Conservation (phyloP, 2,329 filamentous ascomycete genomes). For the Fragosphaeria purpurea region DNA sequence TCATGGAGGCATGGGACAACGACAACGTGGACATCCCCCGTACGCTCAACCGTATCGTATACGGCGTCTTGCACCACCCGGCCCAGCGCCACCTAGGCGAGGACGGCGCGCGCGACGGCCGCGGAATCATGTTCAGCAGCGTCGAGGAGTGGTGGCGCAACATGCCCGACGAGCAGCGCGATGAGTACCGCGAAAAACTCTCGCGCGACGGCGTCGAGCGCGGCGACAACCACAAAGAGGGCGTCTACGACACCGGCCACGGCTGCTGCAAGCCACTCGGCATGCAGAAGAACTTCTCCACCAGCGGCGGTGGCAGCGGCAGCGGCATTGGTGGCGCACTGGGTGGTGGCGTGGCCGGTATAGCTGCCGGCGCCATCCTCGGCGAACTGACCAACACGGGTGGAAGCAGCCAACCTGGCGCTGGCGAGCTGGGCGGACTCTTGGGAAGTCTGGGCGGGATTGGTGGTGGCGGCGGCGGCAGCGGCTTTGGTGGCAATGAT, state of each 20-base stretch:
- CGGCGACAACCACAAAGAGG: constrained; percentile 78
- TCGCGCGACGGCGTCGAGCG: constrained; percentile 67
- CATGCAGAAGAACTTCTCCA: constrained; percentile 55
- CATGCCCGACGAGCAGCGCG: constrained; percentile 50
- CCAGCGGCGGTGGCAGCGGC: constrained; percentile 26
- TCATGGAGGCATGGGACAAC: constrained; percentile 83
- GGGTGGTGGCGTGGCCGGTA: constrained; percentile 46
- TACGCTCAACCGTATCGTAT: constrained; percentile 65
- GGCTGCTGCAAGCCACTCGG: constrained; percentile 70
- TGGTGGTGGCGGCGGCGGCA: constrained; percentile 1
- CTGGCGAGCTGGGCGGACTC: constrained; percentile 6
- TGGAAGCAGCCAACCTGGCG: constrained; percentile 12
- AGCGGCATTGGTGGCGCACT: constrained; percentile 27
- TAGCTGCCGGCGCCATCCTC: constrained; percentile 47
- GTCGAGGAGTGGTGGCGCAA: constrained; percentile 75
- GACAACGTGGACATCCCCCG: constrained; percentile 58
- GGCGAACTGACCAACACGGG: constrained; percentile 44
- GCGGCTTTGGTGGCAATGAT: neutral
- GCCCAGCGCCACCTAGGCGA: constrained; percentile 61
- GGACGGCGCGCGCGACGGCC: constrained; percentile 63
- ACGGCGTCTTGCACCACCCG: constrained; percentile 80
- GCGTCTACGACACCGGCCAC: constrained; percentile 73
- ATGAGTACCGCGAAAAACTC: constrained; percentile 63
- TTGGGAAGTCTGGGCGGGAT: neutral
- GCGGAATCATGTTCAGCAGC: constrained; percentile 65